phyloP scores from a whole-genome alignment of 768 basidiomycete genomes.

The Serendipita sp. region DNA sequence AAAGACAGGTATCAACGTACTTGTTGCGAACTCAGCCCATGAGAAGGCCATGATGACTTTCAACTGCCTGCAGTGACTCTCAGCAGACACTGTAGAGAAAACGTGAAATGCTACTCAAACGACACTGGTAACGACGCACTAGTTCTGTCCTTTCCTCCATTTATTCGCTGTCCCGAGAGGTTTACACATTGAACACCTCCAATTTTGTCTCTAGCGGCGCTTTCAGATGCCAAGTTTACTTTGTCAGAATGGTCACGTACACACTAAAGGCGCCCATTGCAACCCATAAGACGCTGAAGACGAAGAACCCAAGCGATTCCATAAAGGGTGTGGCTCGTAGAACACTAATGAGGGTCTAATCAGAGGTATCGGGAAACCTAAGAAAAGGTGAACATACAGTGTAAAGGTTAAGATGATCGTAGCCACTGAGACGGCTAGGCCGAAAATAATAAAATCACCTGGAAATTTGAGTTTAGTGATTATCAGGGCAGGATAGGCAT shows the following conservation, averaged over 20 bases:
- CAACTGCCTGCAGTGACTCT: neutral
- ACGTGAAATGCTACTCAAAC: neutral
- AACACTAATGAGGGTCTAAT: neutral
- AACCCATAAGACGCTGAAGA: neutral
- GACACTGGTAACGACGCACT: neutral
- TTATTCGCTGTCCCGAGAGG: neutral
- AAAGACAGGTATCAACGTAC: neutral
- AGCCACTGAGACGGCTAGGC: neutral
- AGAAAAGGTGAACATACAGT: neutral
- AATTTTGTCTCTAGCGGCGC: neutral
- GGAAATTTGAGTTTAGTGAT: neutral
- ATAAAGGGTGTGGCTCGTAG: neutral
- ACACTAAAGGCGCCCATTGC: neutral
- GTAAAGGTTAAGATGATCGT: neutral
- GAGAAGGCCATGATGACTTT: slow-evolving; percentile 5
- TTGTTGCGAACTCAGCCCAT: neutral
- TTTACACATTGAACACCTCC: neutral
- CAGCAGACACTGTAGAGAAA: neutral
- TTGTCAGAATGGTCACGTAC: neutral
- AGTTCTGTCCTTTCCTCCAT: neutral
- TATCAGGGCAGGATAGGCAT: neutral
- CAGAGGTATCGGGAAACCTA: neutral
- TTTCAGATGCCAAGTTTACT: neutral
- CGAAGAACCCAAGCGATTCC: neutral
- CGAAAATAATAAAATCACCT: slow-evolving; percentile 6